These are phyloP conservation scores for Adansonia digitata DNA, from an alignment of 345 rosid species.

Conservation along the genomic window DNA sequence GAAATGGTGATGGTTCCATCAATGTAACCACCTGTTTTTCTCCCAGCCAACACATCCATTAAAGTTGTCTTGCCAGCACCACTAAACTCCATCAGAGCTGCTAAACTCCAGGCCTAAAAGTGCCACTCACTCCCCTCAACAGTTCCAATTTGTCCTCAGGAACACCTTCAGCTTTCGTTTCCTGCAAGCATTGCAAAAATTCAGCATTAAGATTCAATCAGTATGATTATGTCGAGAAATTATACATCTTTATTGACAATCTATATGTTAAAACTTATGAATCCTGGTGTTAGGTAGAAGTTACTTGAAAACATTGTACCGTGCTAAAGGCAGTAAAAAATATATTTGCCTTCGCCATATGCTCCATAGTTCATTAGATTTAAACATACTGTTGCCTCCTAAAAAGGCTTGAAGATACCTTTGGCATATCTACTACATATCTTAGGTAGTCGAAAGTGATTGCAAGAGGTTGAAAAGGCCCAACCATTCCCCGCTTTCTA, in stretches of 20 bases:
- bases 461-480: constrained; percentile 45
- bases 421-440: constrained; percentile 60
- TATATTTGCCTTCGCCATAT: background rate
- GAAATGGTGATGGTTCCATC: constrained; percentile 40
- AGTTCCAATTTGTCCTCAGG: constrained; percentile 42
- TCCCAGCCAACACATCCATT: no score
- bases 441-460: constrained; percentile 46
- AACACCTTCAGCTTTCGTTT: constrained; percentile 48
- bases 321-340: background rate
- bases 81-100: no score
- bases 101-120: no score
- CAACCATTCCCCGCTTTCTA: constrained; percentile 49
- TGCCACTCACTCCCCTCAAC: no score
- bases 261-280: background rate
- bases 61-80: no score
- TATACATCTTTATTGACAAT: background rate
- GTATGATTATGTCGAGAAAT: background rate
- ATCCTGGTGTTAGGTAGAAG: background rate
- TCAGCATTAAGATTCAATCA: background rate
- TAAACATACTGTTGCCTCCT: background rate
- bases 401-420: constrained; percentile 23
- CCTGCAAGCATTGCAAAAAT: background rate
- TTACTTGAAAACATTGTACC: no score
- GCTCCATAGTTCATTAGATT: background rate
- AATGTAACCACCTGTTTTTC: no score